Evolutionary conservation across 495 filamentous ascomycete genomes (phyloP).

Genomic region (Penicillium cinerascens): DNA sequence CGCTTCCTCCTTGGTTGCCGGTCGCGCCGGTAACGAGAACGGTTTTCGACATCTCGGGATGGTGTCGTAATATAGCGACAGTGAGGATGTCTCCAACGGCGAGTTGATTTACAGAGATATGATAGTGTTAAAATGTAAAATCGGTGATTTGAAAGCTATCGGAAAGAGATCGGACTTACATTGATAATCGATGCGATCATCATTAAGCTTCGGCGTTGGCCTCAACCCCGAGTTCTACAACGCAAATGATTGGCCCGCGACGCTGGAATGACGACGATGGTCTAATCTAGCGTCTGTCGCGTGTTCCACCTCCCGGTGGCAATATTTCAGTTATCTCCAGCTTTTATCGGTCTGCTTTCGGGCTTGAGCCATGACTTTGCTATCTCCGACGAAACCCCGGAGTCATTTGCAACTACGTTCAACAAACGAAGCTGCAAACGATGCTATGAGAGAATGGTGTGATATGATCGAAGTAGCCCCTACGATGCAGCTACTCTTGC

Average conservation of each 20-base stretch:
- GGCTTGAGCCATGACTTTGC: background rate
- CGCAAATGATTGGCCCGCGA: background rate
- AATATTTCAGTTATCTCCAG: background rate
- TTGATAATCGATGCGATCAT: background rate
- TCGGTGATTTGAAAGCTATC: background rate
- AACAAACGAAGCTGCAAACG: background rate
- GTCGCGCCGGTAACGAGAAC: constrained; percentile 66
- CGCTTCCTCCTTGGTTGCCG: constrained; percentile 62
- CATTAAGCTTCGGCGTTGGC: background rate
- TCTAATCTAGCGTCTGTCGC: background rate
- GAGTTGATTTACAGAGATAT: background rate
- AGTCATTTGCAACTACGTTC: background rate
- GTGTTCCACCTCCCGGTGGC: background rate
- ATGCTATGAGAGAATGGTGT: background rate
- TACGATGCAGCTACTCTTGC: background rate
- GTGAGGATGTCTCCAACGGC: too few species aligned
- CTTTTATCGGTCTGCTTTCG: background rate
- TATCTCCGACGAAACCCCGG: background rate
- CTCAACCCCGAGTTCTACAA: background rate
- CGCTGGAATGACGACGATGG: background rate
- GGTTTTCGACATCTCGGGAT: constrained; percentile 3
- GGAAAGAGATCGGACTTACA: background rate
- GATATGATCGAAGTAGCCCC: background rate
- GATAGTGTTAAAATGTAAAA: background rate
- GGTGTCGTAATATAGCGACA: too few species aligned